Base-by-base conservation (phyloP, 1,139 yeast genomes). In the Debaryomyces coudertii region DNA sequence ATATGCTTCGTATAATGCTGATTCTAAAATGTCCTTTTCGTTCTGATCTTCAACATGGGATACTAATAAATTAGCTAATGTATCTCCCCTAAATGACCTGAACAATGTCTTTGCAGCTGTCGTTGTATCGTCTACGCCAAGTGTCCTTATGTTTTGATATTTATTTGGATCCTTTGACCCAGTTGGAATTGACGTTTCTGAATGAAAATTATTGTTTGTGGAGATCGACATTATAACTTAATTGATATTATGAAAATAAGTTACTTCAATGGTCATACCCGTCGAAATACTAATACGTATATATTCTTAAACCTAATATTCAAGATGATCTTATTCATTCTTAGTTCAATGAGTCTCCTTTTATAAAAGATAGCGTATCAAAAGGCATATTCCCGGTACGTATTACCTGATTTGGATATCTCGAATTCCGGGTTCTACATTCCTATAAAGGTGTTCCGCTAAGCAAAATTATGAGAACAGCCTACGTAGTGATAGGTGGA, bases 71-170 rank as follows among this genome's bases (percentile, higher is more conserved):
- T 66, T 61, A 40, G 85, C 80, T 46, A 83, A 78, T 4, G 76
- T 64, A 56, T 83, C 88, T 31, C 68, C 63, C 35, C 67, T 68
- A 55, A 83, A 83, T 6, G 86, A 71, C 43, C 71, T 71, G 37
- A 73, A 69, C 45, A 83, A 68, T 23, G 85, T 79, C 24, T 56
- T 53, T 2, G 85, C 85, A 2, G 87, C 88, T 58, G 78, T 78
- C 43, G 69, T 66, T 45, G 71, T 73, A 56, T 83, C 88, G 22
- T 58, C 62, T 39, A 62, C 53, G 28, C 66, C 65, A 46, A 82
- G 63, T 36, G 58, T 48, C 50, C 62, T 62, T 45, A 71, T 53
- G 25, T 23, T 33, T 15, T 5, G 29, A 33, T 25, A 40, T n/a
- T 48, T 29, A 25, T 6, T 11, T 12, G 34, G 8, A n/a, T 11